Conservation (phyloP, 176 grass and related monocot species). For the Calamus simplicifolius region DNA sequence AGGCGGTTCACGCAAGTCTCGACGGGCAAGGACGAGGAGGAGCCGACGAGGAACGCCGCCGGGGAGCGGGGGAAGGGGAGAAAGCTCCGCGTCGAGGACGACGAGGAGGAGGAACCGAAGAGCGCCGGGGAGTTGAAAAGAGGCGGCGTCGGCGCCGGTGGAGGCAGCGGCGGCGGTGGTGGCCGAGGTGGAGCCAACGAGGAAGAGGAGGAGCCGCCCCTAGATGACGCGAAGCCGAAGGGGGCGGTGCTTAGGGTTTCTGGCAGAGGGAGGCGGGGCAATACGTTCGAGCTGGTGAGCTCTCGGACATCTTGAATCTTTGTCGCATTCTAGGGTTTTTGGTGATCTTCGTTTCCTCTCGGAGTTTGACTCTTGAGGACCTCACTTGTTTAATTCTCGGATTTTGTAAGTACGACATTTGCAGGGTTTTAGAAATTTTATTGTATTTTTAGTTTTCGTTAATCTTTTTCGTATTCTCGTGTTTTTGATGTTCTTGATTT, state of each 20-base stretch:
- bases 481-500: too few species aligned
- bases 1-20: slow-evolving; percentile 51
- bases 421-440: too few species aligned
- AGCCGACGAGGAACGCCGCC: slow-evolving; percentile 25
- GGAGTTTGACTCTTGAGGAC: too few species aligned
- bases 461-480: too few species aligned
- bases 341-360: neutral
- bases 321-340: slow-evolving; percentile 6
- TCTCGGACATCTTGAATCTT: neutral
- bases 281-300: slow-evolving; percentile 68
- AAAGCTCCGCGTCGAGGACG: slow-evolving; percentile 35
- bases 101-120: slow-evolving; percentile 18
- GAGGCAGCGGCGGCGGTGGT: too few species aligned
- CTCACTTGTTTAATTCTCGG: too few species aligned
- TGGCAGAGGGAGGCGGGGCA: slow-evolving; percentile 67
- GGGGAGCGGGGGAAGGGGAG: slow-evolving; percentile 29
- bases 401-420: too few species aligned
- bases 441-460: too few species aligned
- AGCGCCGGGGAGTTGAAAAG: neutral
- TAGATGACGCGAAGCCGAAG: slow-evolving; percentile 46
- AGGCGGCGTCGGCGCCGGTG: too few species aligned
- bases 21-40: slow-evolving; percentile 51
- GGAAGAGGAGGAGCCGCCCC: slow-evolving; percentile 19
- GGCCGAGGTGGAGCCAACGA: neutral
- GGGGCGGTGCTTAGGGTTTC: slow-evolving; percentile 57